Base-by-base conservation (phyloP, 176 grass and related monocot species). In the Carex littledalei region DNA sequence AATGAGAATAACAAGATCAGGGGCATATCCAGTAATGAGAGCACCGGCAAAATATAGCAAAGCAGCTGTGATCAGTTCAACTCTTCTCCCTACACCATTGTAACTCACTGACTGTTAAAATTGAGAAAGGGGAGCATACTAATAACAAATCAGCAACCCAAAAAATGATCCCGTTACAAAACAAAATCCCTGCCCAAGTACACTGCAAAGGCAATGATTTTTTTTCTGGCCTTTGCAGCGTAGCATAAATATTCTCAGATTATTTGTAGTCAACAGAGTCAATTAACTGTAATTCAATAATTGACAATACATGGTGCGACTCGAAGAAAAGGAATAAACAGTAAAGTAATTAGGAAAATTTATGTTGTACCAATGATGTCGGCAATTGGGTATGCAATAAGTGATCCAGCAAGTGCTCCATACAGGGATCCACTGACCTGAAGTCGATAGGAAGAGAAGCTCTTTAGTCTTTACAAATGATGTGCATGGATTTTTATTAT, bases 361-460 rank as follows among this genome's bases (percentile, higher is more conserved):
- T 37, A 53, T 15, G 80, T 63, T 6, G 45, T 87, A 95, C 96
- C 96, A 85, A 95, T 82, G 84, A 94, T 86, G 87, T 99, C 96
- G 32, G 93, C 88, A 74, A 84, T 70, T 5, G 83, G 90, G 78
- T 99, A 99, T 41, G 93, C 88, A 15, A 90, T 82, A 76, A 95
- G 86, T 14, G 93, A 99, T 16, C 96, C 96, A 34, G 85, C 87
- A 86, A 99, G 96, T 66, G 96, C 96, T 84, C 93, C 96, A 90
- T 95, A 99, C 39, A 99, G 93, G 57, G 96, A 99, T 71, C 91
- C 91, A 67, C 96, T 99, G 12, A 94, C 96, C 93, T 95, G 64
- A 87, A 92, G 79, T 26, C 6, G 32, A 57, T 50, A 50, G 47
- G 47, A 32, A 59, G 63, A 50, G 84, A 73, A 83, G 11, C 31